A percentile compares a stretch with the other conserved stretches of the same genome.
Evolutionary conservation across 2,329 filamentous ascomycete genomes (phyloP).

Genomic region (Phoma sp.): DNA sequence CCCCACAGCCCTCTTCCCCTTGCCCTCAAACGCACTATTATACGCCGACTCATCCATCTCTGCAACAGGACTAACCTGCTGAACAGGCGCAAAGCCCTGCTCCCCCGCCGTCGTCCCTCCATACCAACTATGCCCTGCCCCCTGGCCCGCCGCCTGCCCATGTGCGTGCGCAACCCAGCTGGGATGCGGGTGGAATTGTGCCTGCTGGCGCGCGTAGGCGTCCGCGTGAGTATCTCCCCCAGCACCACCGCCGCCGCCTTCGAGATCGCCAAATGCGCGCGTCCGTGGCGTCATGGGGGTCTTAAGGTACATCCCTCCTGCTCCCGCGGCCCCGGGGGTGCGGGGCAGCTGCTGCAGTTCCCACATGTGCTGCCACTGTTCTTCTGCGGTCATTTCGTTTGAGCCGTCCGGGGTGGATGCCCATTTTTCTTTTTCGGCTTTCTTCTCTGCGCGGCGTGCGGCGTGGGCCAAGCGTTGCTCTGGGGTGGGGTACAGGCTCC

Average conservation of each 20-base stretch:
- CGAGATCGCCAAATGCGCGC: slow-evolving; percentile 40
- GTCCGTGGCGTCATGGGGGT: slow-evolving; percentile 45
- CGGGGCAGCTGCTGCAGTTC: slow-evolving; percentile 48
- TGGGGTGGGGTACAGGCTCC: slow-evolving; percentile 57
- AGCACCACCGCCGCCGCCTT: slow-evolving; percentile 8
- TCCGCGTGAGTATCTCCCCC: too few species aligned
- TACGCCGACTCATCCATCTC: slow-evolving; percentile 33
- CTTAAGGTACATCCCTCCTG: slow-evolving; percentile 30
- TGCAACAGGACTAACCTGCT: slow-evolving; percentile 25
- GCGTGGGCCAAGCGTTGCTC: slow-evolving; percentile 31
- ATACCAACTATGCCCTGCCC: slow-evolving; percentile 6
- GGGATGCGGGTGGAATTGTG: neutral
- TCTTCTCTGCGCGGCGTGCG: slow-evolving; percentile 38
- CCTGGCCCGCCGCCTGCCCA: neutral
- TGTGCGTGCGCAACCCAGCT: slow-evolving; percentile 14
- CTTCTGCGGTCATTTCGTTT: slow-evolving; percentile 44
- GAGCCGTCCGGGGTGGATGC: slow-evolving; percentile 33
- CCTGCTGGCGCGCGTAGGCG: slow-evolving; percentile 5
- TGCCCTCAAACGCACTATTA: slow-evolving; percentile 12
- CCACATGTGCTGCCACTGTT: slow-evolving; percentile 53
- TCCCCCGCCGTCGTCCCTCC: slow-evolving; percentile 17
- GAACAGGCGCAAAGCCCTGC: slow-evolving; percentile 18
- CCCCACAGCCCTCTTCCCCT: slow-evolving; percentile 29
- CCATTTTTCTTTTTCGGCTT: slow-evolving; percentile 47
- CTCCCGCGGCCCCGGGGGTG: slow-evolving; percentile 41